Conservation (phyloP, 2,329 filamentous ascomycete species). For the Botrytis medusae region DNA sequence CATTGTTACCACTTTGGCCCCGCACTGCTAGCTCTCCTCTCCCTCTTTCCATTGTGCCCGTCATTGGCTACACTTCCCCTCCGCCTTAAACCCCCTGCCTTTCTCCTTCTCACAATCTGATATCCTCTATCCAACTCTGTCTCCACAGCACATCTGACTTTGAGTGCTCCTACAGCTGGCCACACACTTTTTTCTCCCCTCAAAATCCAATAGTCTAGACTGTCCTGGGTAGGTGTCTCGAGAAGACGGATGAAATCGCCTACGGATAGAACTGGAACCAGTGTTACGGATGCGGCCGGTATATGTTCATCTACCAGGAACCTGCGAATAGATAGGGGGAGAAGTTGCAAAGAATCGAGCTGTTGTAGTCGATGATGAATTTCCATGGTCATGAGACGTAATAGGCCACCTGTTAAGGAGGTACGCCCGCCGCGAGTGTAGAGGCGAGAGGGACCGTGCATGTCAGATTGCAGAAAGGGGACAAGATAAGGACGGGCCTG, state of each 20-base stretch:
- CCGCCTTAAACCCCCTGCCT: conserved; percentile 39
- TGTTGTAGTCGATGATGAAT: conserved; percentile 78
- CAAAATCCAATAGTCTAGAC: conserved; percentile 80
- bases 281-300: conserved; percentile 72
- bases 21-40: conserved; percentile 36
- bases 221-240: conserved; percentile 76
- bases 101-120: conserved; percentile 66
- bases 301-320: conserved; percentile 82
- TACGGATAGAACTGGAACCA: conserved; percentile 76
- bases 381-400: conserved; percentile 72
- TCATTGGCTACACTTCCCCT: conserved; percentile 38
- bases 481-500: conserved; percentile 89
- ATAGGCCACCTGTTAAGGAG: conserved; percentile 57
- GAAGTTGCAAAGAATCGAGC: conserved; percentile 71
- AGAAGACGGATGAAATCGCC: conserved; percentile 75
- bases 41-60: conserved; percentile 31
- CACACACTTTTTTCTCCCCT: conserved; percentile 86
- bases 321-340: conserved; percentile 68
- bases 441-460: conserved; percentile 69
- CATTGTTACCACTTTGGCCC: conserved; percentile 31
- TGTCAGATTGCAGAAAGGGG: conserved; percentile 78
- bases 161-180: conserved; percentile 81
- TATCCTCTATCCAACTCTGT: conserved; percentile 85
- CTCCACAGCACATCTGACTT: conserved; percentile 80
- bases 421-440: conserved; percentile 58